Conservation (phyloP, 2,329 filamentous ascomycete genomes). For the Nectriaceae sp. region DNA sequence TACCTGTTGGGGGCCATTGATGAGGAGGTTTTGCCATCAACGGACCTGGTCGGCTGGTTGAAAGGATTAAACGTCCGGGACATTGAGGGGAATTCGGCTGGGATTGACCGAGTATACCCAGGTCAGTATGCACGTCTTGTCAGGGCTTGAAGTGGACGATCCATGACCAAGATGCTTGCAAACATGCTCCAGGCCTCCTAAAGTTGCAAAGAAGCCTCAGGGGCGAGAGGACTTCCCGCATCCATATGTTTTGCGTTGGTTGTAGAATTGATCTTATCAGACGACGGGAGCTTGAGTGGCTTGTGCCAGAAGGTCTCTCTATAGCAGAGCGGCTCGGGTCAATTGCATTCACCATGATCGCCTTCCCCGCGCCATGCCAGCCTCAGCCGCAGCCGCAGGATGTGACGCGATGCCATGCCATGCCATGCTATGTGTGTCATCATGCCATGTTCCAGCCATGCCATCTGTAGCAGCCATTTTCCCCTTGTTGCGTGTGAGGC, state of each 20-base stretch:
- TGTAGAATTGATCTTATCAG: conserved; percentile 3
- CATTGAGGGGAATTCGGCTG: too few species aligned
- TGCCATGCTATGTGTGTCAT: not conserved
- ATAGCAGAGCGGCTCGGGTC: not conserved
- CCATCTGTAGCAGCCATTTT: not conserved
- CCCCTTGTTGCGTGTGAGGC: not conserved
- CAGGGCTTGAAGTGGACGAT: too few species aligned
- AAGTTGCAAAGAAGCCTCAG: not conserved
- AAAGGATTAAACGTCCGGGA: not conserved
- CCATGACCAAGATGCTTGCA: not conserved
- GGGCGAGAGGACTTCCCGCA: not conserved
- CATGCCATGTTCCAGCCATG: not conserved
- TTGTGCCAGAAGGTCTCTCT: not conserved
- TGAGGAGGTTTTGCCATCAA: not conserved
- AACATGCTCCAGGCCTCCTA: not conserved
- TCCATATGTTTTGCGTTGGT: conserved; percentile 7
- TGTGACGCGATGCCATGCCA: conserved; percentile 4
- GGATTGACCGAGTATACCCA: too few species aligned
- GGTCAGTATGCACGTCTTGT: too few species aligned
- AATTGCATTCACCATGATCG: not conserved
- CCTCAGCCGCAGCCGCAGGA: not conserved
- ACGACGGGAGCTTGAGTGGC: too few species aligned
- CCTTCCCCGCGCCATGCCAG: conserved; percentile 1
- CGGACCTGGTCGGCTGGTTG: not conserved
- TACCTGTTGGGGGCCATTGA: conserved; percentile 2